Conservation (phyloP, 2,329 filamentous ascomycete genomes). For the Fusarium metavorans region DNA sequence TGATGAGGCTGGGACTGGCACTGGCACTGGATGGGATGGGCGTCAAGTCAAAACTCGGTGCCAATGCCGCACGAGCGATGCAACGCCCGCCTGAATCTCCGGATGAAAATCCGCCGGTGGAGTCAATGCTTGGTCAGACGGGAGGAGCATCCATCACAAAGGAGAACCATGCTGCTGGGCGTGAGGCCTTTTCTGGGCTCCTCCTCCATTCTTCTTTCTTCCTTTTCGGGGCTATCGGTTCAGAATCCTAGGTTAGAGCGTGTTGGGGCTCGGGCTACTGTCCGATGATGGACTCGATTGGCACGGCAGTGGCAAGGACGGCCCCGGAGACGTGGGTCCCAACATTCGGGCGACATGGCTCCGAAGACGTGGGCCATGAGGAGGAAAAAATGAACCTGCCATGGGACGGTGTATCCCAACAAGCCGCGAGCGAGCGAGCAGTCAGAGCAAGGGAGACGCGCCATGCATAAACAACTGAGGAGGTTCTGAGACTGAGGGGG, state of each 20-base stretch:
- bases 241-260: conserved; percentile 34
- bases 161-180: conserved; percentile 22
- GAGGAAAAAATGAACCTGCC: conserved; percentile 6
- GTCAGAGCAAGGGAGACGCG: conserved; percentile 13
- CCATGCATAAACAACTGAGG: conserved; percentile 3
- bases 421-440: conserved; percentile 9
- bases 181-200: conserved; percentile 44
- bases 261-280: conserved; percentile 46
- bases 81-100: conserved; percentile 30
- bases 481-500: conserved; percentile 5
- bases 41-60: conserved; percentile 38
- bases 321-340: conserved; percentile 35
- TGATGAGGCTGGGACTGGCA: conserved; percentile 33
- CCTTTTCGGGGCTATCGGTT: conserved; percentile 38
- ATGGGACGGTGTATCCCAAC: conserved; percentile 30
- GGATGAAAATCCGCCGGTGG: conserved; percentile 44
- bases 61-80: conserved; percentile 32
- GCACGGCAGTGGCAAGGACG: conserved; percentile 44
- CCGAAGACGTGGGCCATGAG: conserved; percentile 24
- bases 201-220: conserved; percentile 24
- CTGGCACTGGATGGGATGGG: background rate
- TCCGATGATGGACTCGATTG: conserved; percentile 45
- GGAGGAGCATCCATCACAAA: background rate
- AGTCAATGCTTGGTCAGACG: conserved; percentile 2
- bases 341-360: conserved; percentile 35